These are phyloP conservation scores for Hyphopichia burtonii DNA, from an alignment of 1,139 yeast species.

Conservation along the genomic window DNA sequence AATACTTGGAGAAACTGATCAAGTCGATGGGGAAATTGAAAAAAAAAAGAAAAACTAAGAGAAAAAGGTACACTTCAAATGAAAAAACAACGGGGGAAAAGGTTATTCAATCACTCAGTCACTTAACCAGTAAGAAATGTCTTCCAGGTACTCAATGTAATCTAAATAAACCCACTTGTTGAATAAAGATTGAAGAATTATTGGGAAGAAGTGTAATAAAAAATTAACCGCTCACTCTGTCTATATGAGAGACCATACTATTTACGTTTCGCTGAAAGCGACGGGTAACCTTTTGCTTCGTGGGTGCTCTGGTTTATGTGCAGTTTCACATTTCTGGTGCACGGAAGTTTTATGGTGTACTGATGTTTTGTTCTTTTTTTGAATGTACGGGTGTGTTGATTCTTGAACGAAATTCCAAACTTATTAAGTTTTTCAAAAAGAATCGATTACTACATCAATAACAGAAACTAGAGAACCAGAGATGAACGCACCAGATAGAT, in stretches of 20 bases:
- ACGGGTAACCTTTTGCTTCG: not conserved
- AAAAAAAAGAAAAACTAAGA: not conserved
- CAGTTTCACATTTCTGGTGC: not conserved
- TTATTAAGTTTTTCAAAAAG: no score
- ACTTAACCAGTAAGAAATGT: not conserved
- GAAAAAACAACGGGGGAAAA: not conserved
- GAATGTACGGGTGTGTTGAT: no score
- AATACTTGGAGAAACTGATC: not conserved
- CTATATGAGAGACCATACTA: not conserved
- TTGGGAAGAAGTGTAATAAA: not conserved
- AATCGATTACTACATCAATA: not conserved
- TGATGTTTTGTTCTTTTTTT: no score
- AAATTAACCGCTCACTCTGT: not conserved
- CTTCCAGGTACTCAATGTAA: not conserved
- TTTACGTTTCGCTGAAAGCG: not conserved
- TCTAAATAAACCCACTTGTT: not conserved
- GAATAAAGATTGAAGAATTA: not conserved
- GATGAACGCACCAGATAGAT: conserved; percentile 99
- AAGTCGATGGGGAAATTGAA: not conserved
- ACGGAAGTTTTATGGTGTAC: no score
- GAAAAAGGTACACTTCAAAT: not conserved
- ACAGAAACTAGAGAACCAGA: no score
- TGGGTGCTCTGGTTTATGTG: no score
- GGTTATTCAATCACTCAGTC: not conserved
- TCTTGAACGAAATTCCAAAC: no score